phyloP scores from a whole-genome alignment of 768 basidiomycete genomes.

The Arthromyces matolae region DNA sequence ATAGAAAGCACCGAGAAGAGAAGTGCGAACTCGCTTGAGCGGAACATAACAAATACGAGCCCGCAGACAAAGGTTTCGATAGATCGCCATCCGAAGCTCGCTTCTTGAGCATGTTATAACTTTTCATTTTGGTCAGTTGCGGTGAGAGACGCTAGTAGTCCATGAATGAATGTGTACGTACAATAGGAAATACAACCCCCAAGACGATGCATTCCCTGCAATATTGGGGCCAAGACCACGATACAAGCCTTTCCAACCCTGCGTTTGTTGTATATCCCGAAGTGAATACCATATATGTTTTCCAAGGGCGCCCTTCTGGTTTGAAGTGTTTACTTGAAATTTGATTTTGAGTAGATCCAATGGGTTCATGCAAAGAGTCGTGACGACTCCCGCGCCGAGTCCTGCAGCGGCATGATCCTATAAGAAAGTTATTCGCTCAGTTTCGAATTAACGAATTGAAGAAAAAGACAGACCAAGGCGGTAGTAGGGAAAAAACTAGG shows the following conservation, averaged over 20 bases:
- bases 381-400: slow-evolving; percentile 86
- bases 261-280: slow-evolving; percentile 62
- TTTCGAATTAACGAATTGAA: background rate
- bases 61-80: slow-evolving; percentile 63
- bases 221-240: slow-evolving; percentile 88
- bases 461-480: slow-evolving; percentile 36
- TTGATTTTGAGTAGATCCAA: slow-evolving; percentile 94
- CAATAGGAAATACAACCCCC: slow-evolving; percentile 99
- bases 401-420: slow-evolving; percentile 96
- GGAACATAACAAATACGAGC: slow-evolving; percentile 81
- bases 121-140: slow-evolving; percentile 26
- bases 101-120: slow-evolving; percentile 92
- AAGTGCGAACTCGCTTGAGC: slow-evolving; percentile 90
- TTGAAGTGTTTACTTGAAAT: slow-evolving; percentile 80
- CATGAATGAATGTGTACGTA: slow-evolving; percentile 47
- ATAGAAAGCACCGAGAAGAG: slow-evolving; percentile 11
- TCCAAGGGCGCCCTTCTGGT: slow-evolving; percentile 57
- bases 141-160: background rate
- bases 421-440: background rate
- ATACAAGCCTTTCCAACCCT: slow-evolving; percentile 86
- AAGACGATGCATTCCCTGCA: slow-evolving; percentile 92
- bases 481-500: slow-evolving; percentile 51
- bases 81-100: slow-evolving; percentile 68
- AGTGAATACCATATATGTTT: slow-evolving; percentile 76
- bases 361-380: slow-evolving; percentile 95